Evolutionary conservation across 345 rosid species (phyloP).

Genomic region (Limnanthes douglasii): DNA sequence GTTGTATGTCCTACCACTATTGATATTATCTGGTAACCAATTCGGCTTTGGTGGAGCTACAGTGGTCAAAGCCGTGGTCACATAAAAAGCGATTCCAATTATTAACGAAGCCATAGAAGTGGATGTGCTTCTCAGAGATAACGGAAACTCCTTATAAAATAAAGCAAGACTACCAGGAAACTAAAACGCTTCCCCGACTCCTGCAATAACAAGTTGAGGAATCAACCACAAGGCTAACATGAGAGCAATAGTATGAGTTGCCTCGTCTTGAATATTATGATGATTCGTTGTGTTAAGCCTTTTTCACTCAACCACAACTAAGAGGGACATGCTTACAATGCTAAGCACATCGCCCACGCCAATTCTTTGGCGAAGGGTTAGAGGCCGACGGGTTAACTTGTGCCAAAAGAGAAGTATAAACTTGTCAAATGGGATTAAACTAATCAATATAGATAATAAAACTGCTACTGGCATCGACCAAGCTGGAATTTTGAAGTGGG

Average conservation of each 20-base stretch:
- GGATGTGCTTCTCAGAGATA: constrained; percentile 20
- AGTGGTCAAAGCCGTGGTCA: constrained; percentile 23
- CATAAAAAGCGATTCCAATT: constrained; percentile 20
- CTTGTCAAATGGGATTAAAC: constrained; percentile 16
- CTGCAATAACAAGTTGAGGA: constrained; percentile 23
- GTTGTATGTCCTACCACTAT: constrained; percentile 28
- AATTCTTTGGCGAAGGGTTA: constrained; percentile 19
- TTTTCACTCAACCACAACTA: constrained; percentile 28
- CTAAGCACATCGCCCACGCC: constrained; percentile 32
- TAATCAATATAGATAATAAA: constrained; percentile 11
- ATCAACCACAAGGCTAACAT: constrained; percentile 36
- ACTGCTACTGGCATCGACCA: constrained; percentile 21
- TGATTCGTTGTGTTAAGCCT: constrained; percentile 13
- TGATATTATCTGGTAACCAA: constrained; percentile 38
- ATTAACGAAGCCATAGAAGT: constrained; percentile 29
- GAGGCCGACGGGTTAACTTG: constrained; percentile 9
- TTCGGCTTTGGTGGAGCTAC: constrained; percentile 14
- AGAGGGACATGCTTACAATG: constrained; percentile 13
- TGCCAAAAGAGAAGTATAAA: constrained; percentile 19
- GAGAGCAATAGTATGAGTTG: constrained; percentile 10
- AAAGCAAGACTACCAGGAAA: constrained; percentile 24
- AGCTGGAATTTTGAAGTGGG: constrained; percentile 29
- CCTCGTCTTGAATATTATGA: too few species aligned
- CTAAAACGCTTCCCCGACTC: constrained; percentile 35
- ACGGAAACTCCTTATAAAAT: constrained; percentile 32